These are phyloP conservation scores for Trichoderma simmonsii DNA, from an alignment of 2,329 filamentous ascomycete genomes.

Conservation along the genomic window DNA sequence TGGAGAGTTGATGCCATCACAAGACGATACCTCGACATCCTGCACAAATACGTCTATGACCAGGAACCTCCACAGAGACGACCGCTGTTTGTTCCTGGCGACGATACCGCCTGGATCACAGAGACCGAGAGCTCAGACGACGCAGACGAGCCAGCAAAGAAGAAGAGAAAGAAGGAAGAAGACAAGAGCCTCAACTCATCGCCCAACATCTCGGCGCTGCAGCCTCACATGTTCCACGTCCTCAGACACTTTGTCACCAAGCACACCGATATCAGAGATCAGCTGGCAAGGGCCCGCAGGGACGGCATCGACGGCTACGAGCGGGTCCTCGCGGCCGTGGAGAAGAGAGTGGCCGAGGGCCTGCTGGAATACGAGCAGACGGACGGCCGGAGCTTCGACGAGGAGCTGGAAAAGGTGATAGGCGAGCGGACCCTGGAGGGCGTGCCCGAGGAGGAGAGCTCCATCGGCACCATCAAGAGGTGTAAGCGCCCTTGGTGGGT, in stretches of 20 bases:
- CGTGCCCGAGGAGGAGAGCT: slow-evolving; percentile 53
- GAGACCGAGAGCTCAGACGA: slow-evolving; percentile 32
- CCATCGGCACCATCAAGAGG: slow-evolving; percentile 63
- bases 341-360: slow-evolving; percentile 69
- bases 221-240: slow-evolving; percentile 90
- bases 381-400: slow-evolving; percentile 47
- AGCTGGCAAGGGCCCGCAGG: slow-evolving; percentile 65
- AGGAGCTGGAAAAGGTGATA: slow-evolving; percentile 31
- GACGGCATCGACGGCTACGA: slow-evolving; percentile 78
- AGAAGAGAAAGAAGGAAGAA: slow-evolving; percentile 42
- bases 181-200: slow-evolving; percentile 39
- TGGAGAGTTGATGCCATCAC: slow-evolving; percentile 87
- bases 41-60: slow-evolving; percentile 73
- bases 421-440: slow-evolving; percentile 31
- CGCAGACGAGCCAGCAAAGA: slow-evolving; percentile 48
- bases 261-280: slow-evolving; percentile 81
- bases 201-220: slow-evolving; percentile 74
- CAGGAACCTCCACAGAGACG: slow-evolving; percentile 61
- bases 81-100: slow-evolving; percentile 69
- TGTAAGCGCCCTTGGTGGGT: slow-evolving; percentile 88
- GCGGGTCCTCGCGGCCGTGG: slow-evolving; percentile 69
- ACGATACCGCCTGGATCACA: slow-evolving; percentile 46
- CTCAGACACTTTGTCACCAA: slow-evolving; percentile 75
- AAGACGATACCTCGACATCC: slow-evolving; percentile 84
- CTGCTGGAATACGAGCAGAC: slow-evolving; percentile 64